Conservation (phyloP, 208 protist genomes). For the Leptomonas seymouri region DNA sequence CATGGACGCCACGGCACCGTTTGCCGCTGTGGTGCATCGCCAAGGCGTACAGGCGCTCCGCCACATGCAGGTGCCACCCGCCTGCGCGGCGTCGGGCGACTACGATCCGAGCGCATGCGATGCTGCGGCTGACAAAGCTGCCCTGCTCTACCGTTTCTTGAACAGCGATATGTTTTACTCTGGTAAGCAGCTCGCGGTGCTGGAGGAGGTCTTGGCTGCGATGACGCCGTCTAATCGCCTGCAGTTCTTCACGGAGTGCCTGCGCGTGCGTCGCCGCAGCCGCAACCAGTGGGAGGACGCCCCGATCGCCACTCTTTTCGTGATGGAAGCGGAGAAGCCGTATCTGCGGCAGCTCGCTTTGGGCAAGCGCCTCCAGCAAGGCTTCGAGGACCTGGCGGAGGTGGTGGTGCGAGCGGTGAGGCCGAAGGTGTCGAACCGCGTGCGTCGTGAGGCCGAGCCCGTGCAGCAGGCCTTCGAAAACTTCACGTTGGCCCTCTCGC, state of each 20-base stretch:
- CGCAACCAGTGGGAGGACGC: constrained; percentile 79
- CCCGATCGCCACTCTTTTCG: constrained; percentile 76
- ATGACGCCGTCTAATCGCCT: constrained; percentile 47
- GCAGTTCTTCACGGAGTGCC: constrained; percentile 72
- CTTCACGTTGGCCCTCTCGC: constrained; percentile 39
- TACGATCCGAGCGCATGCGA: constrained; percentile 7
- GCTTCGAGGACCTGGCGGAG: constrained; percentile 41
- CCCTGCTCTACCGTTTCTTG: constrained; percentile 75
- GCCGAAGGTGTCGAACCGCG: constrained; percentile 18
- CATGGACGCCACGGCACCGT: constrained; percentile 53
- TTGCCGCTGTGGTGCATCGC: constrained; percentile 29
- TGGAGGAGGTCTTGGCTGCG: constrained; percentile 51
- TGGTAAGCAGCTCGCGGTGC: constrained; percentile 45
- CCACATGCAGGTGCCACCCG: constrained; percentile 13
- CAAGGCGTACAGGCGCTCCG: constrained; percentile 20
- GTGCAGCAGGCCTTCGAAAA: constrained; percentile 33
- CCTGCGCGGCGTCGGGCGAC: not conserved
- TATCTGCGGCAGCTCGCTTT: constrained; percentile 52
- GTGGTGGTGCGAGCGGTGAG: constrained; percentile 25
- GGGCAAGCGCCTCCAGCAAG: constrained; percentile 33
- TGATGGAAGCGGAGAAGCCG: constrained; percentile 28
- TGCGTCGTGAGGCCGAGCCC: constrained; percentile 29
- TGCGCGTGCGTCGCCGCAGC: constrained; percentile 70
- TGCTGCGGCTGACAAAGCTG: constrained; percentile 27
- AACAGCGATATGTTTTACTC: constrained; percentile 92